A percentile compares a stretch with the other conserved stretches of the same genome.
These are phyloP conservation scores for Prunus armeniaca DNA, from an alignment of 306 rosid genomes.

Conservation along the genomic window DNA sequence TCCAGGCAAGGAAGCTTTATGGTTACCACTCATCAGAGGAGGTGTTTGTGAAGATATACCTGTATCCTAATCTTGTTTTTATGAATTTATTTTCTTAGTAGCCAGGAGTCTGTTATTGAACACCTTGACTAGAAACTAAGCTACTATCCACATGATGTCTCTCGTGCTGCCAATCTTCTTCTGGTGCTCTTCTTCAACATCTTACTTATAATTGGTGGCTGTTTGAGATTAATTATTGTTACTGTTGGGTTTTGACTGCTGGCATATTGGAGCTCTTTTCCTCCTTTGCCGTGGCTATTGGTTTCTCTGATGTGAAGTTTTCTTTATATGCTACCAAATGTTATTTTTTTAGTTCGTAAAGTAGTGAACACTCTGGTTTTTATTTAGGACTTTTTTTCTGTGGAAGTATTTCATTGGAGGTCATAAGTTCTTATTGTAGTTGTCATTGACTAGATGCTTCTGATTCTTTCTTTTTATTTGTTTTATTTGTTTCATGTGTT, in stretches of 20 bases:
- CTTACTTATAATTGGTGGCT: conserved; percentile 8
- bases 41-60: conserved; percentile 78
- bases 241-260: not conserved
- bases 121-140: conserved; percentile 69
- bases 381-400: not conserved
- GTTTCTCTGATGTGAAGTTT: not conserved
- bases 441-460: not conserved
- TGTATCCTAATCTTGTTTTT: conserved; percentile 57
- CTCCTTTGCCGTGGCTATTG: not conserved
- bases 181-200: conserved; percentile 50
- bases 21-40: conserved; percentile 89
- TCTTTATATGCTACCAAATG: not conserved
- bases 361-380: not conserved
- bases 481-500: not conserved
- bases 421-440: not conserved
- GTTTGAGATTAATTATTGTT: not conserved
- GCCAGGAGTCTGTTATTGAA: conserved; percentile 13
- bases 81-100: conserved; percentile 16
- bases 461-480: not conserved
- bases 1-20: conserved; percentile 77
- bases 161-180: conserved; percentile 87
- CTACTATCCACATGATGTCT: conserved; percentile 85
- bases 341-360: not conserved
- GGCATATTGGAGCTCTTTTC: not conserved
- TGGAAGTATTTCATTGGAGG: not conserved